These are phyloP conservation scores for Mortierella sp. DNA, from an alignment of 371 early-diverging fungal species.

Conservation along the genomic window DNA sequence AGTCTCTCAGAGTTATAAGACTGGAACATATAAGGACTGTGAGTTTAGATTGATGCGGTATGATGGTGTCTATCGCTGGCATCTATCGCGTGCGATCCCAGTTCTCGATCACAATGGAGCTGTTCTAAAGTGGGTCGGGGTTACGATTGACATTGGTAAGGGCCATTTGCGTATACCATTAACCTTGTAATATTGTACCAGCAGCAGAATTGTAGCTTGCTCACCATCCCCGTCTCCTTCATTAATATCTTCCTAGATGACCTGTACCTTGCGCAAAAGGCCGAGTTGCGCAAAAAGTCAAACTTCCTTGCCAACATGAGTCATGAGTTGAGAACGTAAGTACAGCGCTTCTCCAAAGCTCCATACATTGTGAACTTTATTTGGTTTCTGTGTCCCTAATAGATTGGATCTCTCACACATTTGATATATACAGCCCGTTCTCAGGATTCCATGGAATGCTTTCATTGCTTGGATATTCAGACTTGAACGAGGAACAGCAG, in stretches of 20 bases:
- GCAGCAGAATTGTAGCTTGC: background rate
- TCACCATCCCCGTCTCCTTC: background rate
- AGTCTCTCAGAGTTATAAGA: constrained; percentile 48
- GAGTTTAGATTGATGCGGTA: constrained; percentile 50
- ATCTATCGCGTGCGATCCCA: constrained; percentile 43
- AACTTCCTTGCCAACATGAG: constrained; percentile 54
- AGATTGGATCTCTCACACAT: no score
- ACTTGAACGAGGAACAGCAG: constrained; percentile 64
- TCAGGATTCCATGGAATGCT: constrained; percentile 75
- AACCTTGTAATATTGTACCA: no score
- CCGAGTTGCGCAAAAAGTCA: constrained; percentile 50
- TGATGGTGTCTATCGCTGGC: constrained; percentile 52
- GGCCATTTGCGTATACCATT: no score
- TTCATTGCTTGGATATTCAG: constrained; percentile 64
- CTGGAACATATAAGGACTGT: constrained; percentile 46
- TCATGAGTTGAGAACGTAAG: constrained; percentile 49
- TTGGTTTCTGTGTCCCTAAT: no score
- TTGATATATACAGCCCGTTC: constrained; percentile 58
- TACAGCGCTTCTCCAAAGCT: no score
- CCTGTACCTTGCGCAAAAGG: constrained; percentile 45
- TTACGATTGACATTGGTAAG: constrained; percentile 50
- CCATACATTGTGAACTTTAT: no score
- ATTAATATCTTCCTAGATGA: constrained; percentile 23
- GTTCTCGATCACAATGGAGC: constrained; percentile 44
- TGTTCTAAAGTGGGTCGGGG: constrained; percentile 49